Percentiles rank a stretch among this genome's conserved stretches.
Conservation (phyloP, 768 basidiomycete genomes). For the Lyophyllum shimeji region DNA sequence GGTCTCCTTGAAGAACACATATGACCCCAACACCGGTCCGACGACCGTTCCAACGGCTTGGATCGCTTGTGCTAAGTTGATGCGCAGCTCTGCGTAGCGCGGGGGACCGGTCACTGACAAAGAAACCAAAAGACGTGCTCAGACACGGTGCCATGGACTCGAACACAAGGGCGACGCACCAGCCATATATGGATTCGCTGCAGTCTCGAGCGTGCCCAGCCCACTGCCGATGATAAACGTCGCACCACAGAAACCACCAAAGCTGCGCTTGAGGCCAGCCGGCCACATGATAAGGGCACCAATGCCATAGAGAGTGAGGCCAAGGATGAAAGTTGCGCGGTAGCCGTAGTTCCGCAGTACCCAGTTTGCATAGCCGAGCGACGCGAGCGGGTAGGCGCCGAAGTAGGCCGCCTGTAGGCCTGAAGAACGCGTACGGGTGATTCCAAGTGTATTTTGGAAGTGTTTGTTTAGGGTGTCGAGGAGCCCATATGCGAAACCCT, state of each 20-base stretch:
- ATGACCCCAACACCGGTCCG: conserved; percentile 32
- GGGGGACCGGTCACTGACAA: conserved; percentile 31
- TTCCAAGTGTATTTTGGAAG: conserved; percentile 30
- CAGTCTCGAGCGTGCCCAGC: conserved; percentile 30
- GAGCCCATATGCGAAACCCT: conserved; percentile 34
- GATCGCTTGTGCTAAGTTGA: conserved; percentile 34
- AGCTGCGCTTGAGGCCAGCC: conserved; percentile 30
- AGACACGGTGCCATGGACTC: background rate
- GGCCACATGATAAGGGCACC: conserved; percentile 37
- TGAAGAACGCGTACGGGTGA: conserved; percentile 33
- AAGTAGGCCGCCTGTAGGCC: conserved; percentile 36
- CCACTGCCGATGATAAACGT: conserved; percentile 36
- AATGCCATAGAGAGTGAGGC: conserved; percentile 28
- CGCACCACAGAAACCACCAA: conserved; percentile 35
- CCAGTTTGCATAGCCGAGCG: conserved; percentile 33
- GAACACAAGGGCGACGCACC: conserved; percentile 11
- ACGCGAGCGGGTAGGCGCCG: conserved; percentile 33
- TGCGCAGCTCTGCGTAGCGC: conserved; percentile 30
- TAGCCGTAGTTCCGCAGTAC: conserved; percentile 32
- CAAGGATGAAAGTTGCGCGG: conserved; percentile 32
- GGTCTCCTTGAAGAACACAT: conserved; percentile 33
- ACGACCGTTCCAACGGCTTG: conserved; percentile 33
- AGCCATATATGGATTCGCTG: conserved; percentile 36
- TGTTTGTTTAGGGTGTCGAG: conserved; percentile 35
- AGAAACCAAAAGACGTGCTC: background rate